Percentiles rank a stretch among this genome's conserved stretches.
These are phyloP conservation scores for Fomitopsis pulvina DNA, from an alignment of 768 basidiomycete species.

Conservation along the genomic window DNA sequence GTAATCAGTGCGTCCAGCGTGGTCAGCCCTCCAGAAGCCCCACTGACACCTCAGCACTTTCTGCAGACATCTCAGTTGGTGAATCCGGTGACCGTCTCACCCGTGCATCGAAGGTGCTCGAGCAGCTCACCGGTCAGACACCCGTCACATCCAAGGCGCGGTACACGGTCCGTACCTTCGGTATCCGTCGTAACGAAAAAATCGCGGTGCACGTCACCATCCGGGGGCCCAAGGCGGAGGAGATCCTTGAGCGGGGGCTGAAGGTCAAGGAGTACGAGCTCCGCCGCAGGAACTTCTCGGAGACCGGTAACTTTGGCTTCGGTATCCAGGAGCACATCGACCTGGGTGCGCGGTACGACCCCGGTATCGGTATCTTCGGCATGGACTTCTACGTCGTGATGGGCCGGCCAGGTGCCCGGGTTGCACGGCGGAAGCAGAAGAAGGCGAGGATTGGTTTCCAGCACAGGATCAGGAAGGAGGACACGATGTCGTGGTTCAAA, in stretches of 20 bases:
- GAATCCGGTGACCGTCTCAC: slow-evolving; percentile 99
- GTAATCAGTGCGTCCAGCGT: slow-evolving; percentile 83
- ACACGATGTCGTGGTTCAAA: slow-evolving; percentile 99
- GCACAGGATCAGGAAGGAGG: slow-evolving; percentile 93
- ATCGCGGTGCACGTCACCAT: slow-evolving; percentile 99
- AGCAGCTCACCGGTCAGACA: slow-evolving; percentile 98
- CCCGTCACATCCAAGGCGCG: slow-evolving; percentile 99
- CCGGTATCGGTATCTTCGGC: slow-evolving; percentile 97
- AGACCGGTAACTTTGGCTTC: slow-evolving; percentile 99
- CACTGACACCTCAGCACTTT: slow-evolving; percentile 1
- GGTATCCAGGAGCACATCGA: slow-evolving; percentile 99
- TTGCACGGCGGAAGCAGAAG: slow-evolving; percentile 86
- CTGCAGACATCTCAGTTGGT: slow-evolving; percentile 95
- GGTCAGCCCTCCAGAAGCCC: neutral
- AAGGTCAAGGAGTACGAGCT: slow-evolving; percentile 99
- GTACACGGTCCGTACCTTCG: slow-evolving; percentile 98
- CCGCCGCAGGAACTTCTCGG: slow-evolving; percentile 94
- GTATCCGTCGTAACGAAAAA: slow-evolving; percentile 99
- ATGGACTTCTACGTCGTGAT: slow-evolving; percentile 99
- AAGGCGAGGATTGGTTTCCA: slow-evolving; percentile 79
- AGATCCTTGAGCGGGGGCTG: slow-evolving; percentile 96
- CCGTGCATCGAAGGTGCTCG: slow-evolving; percentile 97
- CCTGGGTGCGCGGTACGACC: slow-evolving; percentile 97
- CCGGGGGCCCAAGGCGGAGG: slow-evolving; percentile 98
- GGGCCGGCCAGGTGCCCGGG: slow-evolving; percentile 91